Percentiles rank a stretch among this genome's conserved stretches.
Evolutionary conservation across 1,139 yeast genomes (phyloP).

Genomic region (Arxiozyma slooffiae): DNA sequence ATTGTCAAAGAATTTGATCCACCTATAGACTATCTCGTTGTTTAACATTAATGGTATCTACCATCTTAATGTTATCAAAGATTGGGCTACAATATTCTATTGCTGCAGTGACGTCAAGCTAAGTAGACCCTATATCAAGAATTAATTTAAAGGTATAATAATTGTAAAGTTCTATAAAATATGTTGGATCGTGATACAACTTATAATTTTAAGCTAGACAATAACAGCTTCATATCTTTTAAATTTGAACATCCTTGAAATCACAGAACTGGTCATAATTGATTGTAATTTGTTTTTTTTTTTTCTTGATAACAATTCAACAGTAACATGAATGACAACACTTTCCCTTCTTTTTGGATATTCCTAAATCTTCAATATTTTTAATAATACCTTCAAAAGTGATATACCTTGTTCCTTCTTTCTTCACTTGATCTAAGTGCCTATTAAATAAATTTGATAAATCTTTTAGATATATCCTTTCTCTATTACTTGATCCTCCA

Average conservation of each 20-base stretch:
- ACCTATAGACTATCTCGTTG: constrained; percentile 32
- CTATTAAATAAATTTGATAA: constrained; percentile 17
- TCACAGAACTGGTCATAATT: constrained; percentile 23
- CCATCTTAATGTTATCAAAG: constrained; percentile 36
- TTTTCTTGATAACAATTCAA: constrained; percentile 42
- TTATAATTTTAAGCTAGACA: constrained; percentile 34
- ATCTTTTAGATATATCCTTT: constrained; percentile 14
- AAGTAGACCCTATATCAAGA: constrained; percentile 48
- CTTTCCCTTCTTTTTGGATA: constrained; percentile 46
- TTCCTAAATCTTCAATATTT: constrained; percentile 55
- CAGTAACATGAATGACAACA: too few relatives aligned
- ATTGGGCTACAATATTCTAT: constrained; percentile 67
- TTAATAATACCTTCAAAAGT: constrained; percentile 70
- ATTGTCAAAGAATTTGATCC: constrained; percentile 19
- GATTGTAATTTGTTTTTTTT: constrained; percentile 15
- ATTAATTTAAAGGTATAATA: constrained; percentile 65
- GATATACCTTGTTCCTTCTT: constrained; percentile 29
- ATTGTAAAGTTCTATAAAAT: constrained; percentile 51
- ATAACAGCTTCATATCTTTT: constrained; percentile 41
- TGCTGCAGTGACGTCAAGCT: constrained; percentile 53
- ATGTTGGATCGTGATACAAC: constrained; percentile 33
- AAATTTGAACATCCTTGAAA: constrained; percentile 32
- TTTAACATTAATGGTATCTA: constrained; percentile 47
- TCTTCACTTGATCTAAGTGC: constrained; percentile 24
- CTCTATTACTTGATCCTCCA: background rate